Evolutionary conservation across 805 yeast species (phyloP).

Genomic region (Candida methanosorbosa): DNA sequence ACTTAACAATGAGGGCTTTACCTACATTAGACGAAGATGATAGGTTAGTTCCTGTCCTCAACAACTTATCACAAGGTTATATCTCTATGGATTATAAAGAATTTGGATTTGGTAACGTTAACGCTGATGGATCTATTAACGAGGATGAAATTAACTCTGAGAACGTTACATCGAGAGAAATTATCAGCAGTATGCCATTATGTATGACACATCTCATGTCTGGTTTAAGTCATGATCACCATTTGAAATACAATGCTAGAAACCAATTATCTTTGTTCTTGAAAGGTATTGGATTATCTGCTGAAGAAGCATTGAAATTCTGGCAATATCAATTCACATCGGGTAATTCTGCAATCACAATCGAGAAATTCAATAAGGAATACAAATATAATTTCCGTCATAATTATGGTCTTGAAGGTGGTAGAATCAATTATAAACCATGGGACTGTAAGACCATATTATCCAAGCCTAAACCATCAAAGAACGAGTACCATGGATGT

Average conservation of each 20-base stretch:
- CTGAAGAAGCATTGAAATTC: slow-evolving; percentile 81
- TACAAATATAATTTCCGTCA: slow-evolving; percentile 85
- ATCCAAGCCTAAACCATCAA: slow-evolving; percentile 58
- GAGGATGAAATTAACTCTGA: slow-evolving; percentile 50
- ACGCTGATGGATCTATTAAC: slow-evolving; percentile 11
- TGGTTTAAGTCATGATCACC: slow-evolving; percentile 53
- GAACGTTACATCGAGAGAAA: slow-evolving; percentile 45
- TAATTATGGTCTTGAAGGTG: slow-evolving; percentile 82
- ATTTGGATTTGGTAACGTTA: slow-evolving; percentile 8
- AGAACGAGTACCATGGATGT: slow-evolving; percentile 80
- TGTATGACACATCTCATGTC: slow-evolving; percentile 65
- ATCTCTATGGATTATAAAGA: slow-evolving; percentile 39
- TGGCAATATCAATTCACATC: slow-evolving; percentile 71
- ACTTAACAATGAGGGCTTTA: slow-evolving; percentile 63
- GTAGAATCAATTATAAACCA: slow-evolving; percentile 76
- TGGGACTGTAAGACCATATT: slow-evolving; percentile 77
- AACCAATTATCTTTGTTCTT: slow-evolving; percentile 79
- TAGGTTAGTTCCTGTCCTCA: slow-evolving; percentile 74
- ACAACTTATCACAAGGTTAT: slow-evolving; percentile 69
- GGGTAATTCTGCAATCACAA: slow-evolving; percentile 36
- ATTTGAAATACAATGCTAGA: slow-evolving; percentile 76
- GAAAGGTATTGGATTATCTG: slow-evolving; percentile 80
- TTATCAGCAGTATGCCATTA: slow-evolving; percentile 66
- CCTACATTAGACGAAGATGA: slow-evolving; percentile 90
- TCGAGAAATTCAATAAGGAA: slow-evolving; percentile 79